Conservation (phyloP, 2,329 filamentous ascomycete species). For the Cryphonectria japonica region DNA sequence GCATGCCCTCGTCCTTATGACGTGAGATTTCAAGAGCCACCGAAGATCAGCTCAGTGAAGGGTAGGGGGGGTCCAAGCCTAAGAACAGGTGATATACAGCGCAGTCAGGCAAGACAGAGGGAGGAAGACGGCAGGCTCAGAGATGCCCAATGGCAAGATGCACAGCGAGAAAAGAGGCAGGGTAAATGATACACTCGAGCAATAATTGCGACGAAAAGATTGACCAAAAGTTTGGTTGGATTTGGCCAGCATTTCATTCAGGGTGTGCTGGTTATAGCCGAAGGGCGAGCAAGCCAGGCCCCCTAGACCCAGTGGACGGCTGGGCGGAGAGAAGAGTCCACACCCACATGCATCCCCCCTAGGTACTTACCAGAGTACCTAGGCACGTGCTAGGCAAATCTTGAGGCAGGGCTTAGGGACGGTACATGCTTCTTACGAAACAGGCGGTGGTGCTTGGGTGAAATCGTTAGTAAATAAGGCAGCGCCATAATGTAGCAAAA, state of each 20-base stretch:
- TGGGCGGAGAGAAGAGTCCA: neutral
- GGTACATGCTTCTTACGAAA: neutral
- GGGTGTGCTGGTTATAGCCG: constrained; percentile 2
- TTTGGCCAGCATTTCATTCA: neutral
- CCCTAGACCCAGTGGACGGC: neutral
- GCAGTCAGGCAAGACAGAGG: neutral
- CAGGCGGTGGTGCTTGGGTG: neutral
- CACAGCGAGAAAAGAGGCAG: neutral
- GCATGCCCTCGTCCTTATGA: neutral
- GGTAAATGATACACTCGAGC: neutral
- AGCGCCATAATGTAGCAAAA: neutral
- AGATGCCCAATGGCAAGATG: neutral
- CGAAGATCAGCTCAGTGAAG: neutral
- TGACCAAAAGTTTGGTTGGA: constrained; percentile 4
- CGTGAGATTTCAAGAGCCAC: neutral
- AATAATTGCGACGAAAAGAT: neutral
- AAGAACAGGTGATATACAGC: neutral
- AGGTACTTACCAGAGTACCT: neutral
- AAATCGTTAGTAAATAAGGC: neutral
- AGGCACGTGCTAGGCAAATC: neutral
- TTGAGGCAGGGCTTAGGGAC: neutral
- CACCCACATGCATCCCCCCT: neutral
- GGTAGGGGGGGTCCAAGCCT: neutral
- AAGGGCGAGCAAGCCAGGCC: constrained; percentile 5
- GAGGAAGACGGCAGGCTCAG: neutral